Evolutionary conservation across 495 filamentous ascomycete species (phyloP).

Genomic region (Neurospora sp.): DNA sequence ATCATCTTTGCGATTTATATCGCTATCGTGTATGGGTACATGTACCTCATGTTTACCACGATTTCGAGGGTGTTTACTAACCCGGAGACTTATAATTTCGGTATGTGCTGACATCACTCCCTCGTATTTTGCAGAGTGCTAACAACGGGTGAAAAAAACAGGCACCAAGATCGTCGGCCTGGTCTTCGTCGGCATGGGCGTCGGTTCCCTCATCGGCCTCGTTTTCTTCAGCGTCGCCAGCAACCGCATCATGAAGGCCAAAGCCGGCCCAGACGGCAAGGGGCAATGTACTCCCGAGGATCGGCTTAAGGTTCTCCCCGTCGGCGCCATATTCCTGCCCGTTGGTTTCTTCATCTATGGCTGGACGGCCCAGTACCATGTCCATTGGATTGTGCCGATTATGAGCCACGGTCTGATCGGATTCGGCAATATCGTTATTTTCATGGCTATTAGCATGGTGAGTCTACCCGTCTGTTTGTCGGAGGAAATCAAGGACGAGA

Average conservation of each 20-base stretch:
- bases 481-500: background rate
- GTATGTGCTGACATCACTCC: background rate
- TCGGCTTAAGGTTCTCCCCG: constrained; percentile 41
- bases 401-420: background rate
- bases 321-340: constrained; percentile 38
- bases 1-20: constrained; percentile 60
- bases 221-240: constrained; percentile 21
- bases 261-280: constrained; percentile 20
- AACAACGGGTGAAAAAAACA: background rate
- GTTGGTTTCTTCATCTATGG: constrained; percentile 43
- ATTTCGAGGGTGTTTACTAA: constrained; percentile 46
- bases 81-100: background rate
- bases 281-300: constrained; percentile 33
- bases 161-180: constrained; percentile 22
- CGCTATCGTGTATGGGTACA: constrained; percentile 59
- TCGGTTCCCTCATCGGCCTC: constrained; percentile 27
- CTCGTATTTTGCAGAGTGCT: background rate
- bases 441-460: constrained; percentile 33
- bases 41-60: constrained; percentile 67
- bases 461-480: constrained; percentile 9
- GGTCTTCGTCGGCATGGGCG: constrained; percentile 29
- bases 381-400: constrained; percentile 54
- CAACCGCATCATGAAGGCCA: constrained; percentile 21
- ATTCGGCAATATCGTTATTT: background rate
- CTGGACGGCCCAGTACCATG: constrained; percentile 50